Evolutionary conservation across 1,139 yeast species (phyloP), one percentile per base, ranked within the genome.

Genomic region (Magnusiomyces paraingens): DNA sequence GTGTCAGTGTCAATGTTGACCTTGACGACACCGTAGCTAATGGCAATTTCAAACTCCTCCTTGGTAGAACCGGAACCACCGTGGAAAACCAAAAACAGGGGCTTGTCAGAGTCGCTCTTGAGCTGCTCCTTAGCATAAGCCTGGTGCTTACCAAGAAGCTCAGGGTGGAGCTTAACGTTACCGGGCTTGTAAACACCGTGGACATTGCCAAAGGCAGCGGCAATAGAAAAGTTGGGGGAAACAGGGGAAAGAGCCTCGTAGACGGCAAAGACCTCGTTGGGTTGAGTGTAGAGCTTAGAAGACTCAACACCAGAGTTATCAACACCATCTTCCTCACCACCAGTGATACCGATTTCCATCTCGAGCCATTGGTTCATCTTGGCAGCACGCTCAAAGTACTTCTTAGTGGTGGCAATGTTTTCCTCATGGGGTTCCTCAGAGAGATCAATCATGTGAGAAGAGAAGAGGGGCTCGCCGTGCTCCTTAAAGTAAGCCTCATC

Each of bases 251-350:
- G 81, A 57, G 96, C 96, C 76, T 87, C 78, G 83, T 88, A 80
- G 67, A 93, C 98, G 64, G 82, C 83, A 78, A 74, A 94, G 57
- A 93, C 96, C 66, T 96, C 94, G 77, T 87, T 96, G 70, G 99
- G 93, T 68, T 84, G 82, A 66, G 99, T 93, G 86, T 93, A 94
- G 68, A 93, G 81, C 63, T 86, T 75, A 64, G 87, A 90, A 76
- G 86, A 84, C 73, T 83, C 83, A 64, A 88, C 97, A 74, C 83
- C 81, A 76, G 91, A 94, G 82, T 93, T 94, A 85, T 93, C 94
- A 69, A 94, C 99, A 84, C 99, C 99, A 73, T 93, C 99, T 79
- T 93, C 99, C 80, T 93, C 99, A 85, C 99, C 99, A 79, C 99
- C 98, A 72, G 99, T 94, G 83, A 93, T 93, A 83, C 99, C 99